A percentile compares a stretch with the other conserved stretches of the same genome.
Conservation (phyloP, 169 alveolate species). For the Plasmodium gaboni region DNA sequence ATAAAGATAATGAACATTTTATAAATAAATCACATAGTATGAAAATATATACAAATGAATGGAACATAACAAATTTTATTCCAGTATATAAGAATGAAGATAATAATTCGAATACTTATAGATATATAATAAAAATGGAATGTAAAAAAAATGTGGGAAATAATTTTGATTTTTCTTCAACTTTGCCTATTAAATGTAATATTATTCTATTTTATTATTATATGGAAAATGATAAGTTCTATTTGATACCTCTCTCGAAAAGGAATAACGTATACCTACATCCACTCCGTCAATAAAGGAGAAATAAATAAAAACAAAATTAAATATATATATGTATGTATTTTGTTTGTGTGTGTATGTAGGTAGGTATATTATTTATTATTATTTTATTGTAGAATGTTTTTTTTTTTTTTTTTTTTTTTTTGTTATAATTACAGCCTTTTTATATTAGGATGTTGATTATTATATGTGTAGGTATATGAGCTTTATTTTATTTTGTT, state of each 20-base stretch:
- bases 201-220: constrained; percentile 34
- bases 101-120: constrained; percentile 13
- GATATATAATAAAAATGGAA: constrained; percentile 46
- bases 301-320: not conserved
- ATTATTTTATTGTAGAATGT: too few species aligned
- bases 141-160: constrained; percentile 38
- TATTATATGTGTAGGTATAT: too few species aligned
- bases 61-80: constrained; percentile 30
- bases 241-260: constrained; percentile 31
- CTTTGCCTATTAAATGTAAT: constrained; percentile 66
- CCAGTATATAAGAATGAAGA: not conserved
- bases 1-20: constrained; percentile 1
- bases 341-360: too few species aligned
- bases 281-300: constrained; percentile 20
- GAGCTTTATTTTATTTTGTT: too few species aligned
- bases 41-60: constrained; percentile 51
- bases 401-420: not conserved
- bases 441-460: too few species aligned
- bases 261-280: constrained; percentile 38
- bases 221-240: constrained; percentile 23
- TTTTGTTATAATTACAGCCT: constrained; percentile 1
- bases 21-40: constrained; percentile 43
- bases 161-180: constrained; percentile 63
- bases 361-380: too few species aligned
- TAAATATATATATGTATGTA: too few species aligned